These are phyloP conservation scores for Salix caprea DNA, from an alignment of 345 rosid genomes.

Conservation along the genomic window DNA sequence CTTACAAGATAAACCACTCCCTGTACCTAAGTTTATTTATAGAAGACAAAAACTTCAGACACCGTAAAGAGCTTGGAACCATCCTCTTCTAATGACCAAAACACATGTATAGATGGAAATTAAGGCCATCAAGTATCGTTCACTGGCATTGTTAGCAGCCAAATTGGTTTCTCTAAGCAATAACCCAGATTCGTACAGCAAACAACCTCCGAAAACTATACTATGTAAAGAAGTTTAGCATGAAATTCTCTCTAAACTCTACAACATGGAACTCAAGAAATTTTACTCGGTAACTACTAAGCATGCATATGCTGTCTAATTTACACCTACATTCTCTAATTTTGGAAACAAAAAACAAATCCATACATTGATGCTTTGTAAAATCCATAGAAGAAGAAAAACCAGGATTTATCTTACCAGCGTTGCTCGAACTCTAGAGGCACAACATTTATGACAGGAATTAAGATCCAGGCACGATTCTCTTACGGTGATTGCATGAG, in stretches of 20 bases:
- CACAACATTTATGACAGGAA: neutral
- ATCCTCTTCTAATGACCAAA: neutral
- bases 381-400: too few species aligned
- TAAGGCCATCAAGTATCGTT: neutral
- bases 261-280: neutral
- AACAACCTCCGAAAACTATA: neutral
- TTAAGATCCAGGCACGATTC: neutral
- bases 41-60: neutral
- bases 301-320: too few species aligned
- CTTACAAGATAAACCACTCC: neutral
- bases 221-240: neutral
- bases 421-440: neutral
- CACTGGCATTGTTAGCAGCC: neutral
- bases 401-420: neutral
- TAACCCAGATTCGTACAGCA: neutral
- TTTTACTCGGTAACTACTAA: too few species aligned
- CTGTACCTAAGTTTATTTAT: neutral
- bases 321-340: too few species aligned
- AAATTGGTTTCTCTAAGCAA: too few species aligned
- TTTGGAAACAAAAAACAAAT: too few species aligned
- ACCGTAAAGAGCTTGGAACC: neutral
- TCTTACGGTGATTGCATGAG: neutral
- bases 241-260: neutral
- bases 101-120: neutral
- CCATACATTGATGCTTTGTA: too few species aligned